Percentiles rank a stretch among this genome's conserved stretches.
Evolutionary conservation across 2,329 filamentous ascomycete genomes (phyloP).

Genomic region (Biscogniauxia sp.): DNA sequence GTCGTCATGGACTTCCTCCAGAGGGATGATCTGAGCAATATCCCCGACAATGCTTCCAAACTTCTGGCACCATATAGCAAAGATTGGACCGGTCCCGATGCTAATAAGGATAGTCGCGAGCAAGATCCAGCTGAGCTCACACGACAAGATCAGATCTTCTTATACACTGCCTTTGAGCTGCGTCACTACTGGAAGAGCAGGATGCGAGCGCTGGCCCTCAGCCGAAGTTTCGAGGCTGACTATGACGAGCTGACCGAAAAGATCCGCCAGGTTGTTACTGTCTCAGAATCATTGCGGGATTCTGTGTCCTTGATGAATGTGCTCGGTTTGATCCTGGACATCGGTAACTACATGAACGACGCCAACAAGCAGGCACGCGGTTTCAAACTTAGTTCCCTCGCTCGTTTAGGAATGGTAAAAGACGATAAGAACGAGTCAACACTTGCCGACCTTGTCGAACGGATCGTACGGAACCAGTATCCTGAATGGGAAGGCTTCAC

Average conservation of each 20-base stretch:
- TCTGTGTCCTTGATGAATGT: conserved; percentile 95
- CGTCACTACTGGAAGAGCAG: conserved; percentile 98
- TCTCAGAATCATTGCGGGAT: conserved; percentile 86
- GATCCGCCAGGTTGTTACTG: conserved; percentile 78
- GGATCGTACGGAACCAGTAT: conserved; percentile 94
- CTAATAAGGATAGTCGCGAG: conserved; percentile 73
- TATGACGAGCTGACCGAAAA: conserved; percentile 90
- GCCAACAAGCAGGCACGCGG: conserved; percentile 96
- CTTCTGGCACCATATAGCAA: conserved; percentile 93
- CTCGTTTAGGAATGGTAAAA: conserved; percentile 94
- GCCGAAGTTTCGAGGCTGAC: conserved; percentile 78
- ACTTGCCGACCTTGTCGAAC: conserved; percentile 91
- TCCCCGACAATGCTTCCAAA: conserved; percentile 87
- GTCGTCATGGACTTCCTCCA: conserved; percentile 97
- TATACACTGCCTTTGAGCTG: conserved; percentile 89
- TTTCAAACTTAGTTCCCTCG: conserved; percentile 95
- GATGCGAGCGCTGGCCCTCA: conserved; percentile 86
- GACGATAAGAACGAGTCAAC: conserved; percentile 98
- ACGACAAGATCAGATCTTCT: conserved; percentile 90
- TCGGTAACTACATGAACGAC: conserved; percentile 99
- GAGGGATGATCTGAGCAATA: conserved; percentile 87
- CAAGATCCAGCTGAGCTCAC: conserved; percentile 86
- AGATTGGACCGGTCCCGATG: conserved; percentile 91
- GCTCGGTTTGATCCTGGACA: conserved; percentile 90
- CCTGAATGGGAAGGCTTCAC: conserved; percentile 90